A percentile compares a stretch with the other conserved stretches of the same genome.
Conservation (phyloP, 2,329 filamentous ascomycete genomes). For the Daldinia eschscholtzii region DNA sequence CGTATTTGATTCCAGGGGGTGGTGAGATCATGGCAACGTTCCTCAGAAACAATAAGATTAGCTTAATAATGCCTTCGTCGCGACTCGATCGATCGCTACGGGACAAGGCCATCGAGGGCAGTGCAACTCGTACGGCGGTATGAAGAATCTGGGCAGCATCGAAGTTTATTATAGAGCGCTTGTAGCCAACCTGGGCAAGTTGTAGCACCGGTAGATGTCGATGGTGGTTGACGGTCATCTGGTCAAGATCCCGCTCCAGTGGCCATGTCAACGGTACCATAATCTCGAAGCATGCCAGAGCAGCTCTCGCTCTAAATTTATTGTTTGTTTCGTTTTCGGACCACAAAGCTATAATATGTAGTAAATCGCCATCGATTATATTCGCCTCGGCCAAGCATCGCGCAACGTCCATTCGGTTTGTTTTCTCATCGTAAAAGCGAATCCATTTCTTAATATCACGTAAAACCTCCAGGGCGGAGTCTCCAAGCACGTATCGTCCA, state of each 20-base stretch:
- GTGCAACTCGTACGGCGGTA: conserved; percentile 81
- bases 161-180: conserved; percentile 87
- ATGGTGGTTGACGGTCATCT: conserved; percentile 93
- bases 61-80: conserved; percentile 92
- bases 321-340: conserved; percentile 78
- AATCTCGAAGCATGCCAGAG: conserved; percentile 88
- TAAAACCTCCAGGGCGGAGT: conserved; percentile 91
- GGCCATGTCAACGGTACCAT: conserved; percentile 96
- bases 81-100: conserved; percentile 80
- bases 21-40: conserved; percentile 89
- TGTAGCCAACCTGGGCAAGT: conserved; percentile 89
- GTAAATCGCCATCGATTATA: conserved; percentile 87
- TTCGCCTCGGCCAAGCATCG: conserved; percentile 93
- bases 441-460: conserved; percentile 97
- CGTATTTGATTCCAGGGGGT: conserved; percentile 77
- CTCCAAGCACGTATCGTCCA: conserved; percentile 87
- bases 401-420: conserved; percentile 93
- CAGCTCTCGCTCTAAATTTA: conserved; percentile 81
- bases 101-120: conserved; percentile 86
- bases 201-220: conserved; percentile 91
- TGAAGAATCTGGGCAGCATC: conserved; percentile 82
- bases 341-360: conserved; percentile 90
- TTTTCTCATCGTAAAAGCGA: conserved; percentile 92
- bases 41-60: conserved; percentile 88
- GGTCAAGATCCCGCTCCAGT: conserved; percentile 79